Conservation (phyloP, 768 basidiomycete species). For the Suillus fuscotomentosus region DNA sequence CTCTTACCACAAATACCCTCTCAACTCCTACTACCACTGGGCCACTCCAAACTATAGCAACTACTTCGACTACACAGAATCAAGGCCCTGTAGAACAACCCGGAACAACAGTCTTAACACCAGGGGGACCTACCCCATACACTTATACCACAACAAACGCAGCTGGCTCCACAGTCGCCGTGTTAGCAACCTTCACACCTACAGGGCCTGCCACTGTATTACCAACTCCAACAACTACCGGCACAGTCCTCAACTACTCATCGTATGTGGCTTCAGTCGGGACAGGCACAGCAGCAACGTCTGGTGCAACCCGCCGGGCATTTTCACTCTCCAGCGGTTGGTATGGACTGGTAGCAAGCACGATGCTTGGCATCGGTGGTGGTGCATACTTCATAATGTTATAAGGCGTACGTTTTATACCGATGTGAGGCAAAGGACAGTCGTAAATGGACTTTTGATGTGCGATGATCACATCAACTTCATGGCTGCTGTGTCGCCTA, state of each 20-base stretch:
- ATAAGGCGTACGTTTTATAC: constrained; percentile 9
- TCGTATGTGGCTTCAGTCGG: constrained; percentile 31
- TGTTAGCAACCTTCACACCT: constrained; percentile 30
- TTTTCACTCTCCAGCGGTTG: constrained; percentile 21
- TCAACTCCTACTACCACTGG: constrained; percentile 5
- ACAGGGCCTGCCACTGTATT: constrained; percentile 28
- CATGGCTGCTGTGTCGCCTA: not conserved
- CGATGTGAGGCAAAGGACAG: not conserved
- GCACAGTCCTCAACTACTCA: constrained; percentile 26
- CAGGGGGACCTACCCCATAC: constrained; percentile 50
- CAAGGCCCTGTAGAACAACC: constrained; percentile 62
- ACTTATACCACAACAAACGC: constrained; percentile 47
- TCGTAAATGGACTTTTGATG: not conserved
- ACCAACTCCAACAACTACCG: constrained; percentile 25
- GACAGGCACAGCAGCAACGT: constrained; percentile 27
- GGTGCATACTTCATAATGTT: constrained; percentile 32
- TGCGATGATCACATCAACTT: not conserved
- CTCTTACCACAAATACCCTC: constrained; percentile 18
- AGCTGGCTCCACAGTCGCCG: constrained; percentile 21
- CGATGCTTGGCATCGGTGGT: constrained; percentile 23
- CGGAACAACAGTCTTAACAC: constrained; percentile 32
- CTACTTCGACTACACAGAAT: constrained; percentile 20
- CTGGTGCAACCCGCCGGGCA: constrained; percentile 22
- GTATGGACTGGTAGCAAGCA: constrained; percentile 26
- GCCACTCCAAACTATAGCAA: constrained; percentile 7